phyloP scores from a whole-genome alignment of 495 filamentous ascomycete genomes.

The Aspergillus bertholletiae region DNA sequence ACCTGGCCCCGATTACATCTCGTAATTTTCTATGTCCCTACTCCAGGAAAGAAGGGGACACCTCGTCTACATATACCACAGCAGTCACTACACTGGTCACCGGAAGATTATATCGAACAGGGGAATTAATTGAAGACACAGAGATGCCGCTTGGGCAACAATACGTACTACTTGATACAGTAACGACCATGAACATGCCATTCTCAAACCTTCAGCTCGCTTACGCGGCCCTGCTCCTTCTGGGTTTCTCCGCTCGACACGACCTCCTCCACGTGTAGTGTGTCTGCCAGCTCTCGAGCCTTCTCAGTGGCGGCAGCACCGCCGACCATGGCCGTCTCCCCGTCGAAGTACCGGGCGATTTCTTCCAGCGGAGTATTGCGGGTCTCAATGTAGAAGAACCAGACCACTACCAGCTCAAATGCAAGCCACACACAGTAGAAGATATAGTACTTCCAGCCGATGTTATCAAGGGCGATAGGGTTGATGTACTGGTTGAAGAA shows the following conservation, averaged over 20 bases:
- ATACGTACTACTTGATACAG: no score
- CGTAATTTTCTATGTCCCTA: background rate
- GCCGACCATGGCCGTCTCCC: constrained; percentile 49
- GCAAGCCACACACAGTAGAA: constrained; percentile 63
- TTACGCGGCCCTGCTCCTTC: constrained; percentile 2
- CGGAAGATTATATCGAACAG: background rate
- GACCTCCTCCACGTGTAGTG: constrained; percentile 8
- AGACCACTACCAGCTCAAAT: constrained; percentile 56
- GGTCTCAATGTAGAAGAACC: constrained; percentile 66
- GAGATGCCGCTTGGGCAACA: no score
- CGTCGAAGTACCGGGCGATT: constrained; percentile 59
- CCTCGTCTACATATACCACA: no score
- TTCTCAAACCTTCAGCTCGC: constrained; percentile 1
- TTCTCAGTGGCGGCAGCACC: constrained; percentile 32
- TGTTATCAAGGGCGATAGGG: constrained; percentile 54
- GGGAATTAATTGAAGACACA: background rate
- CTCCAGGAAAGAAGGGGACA: no score
- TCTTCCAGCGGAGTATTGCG: constrained; percentile 63
- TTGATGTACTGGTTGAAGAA: constrained; percentile 59
- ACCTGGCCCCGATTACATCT: background rate
- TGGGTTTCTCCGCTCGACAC: background rate
- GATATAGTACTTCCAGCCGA: constrained; percentile 60
- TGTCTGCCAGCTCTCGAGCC: constrained; percentile 6
- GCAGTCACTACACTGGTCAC: no score
- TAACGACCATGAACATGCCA: background rate